A percentile compares a stretch with the other conserved stretches of the same genome.
phyloP scores from a whole-genome alignment of 2,329 filamentous ascomycete species.

The Fusarium xyrophilum region DNA sequence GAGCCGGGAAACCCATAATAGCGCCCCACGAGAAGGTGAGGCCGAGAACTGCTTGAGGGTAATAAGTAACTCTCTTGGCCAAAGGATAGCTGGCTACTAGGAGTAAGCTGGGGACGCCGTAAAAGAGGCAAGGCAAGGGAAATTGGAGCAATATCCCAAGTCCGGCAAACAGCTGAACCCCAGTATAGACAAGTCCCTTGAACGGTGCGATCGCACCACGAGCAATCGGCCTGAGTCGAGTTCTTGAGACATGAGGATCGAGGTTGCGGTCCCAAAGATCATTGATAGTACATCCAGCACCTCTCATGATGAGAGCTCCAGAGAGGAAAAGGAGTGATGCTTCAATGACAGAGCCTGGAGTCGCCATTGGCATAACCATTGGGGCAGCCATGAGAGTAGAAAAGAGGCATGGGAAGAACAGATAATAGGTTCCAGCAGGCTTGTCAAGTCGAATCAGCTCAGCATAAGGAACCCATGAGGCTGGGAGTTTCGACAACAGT shows the following conservation, averaged over 20 bases:
- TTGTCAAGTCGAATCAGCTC: conserved; percentile 84
- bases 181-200: conserved; percentile 76
- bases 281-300: conserved; percentile 87
- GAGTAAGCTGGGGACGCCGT: conserved; percentile 76
- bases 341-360: conserved; percentile 66
- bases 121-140: conserved; percentile 75
- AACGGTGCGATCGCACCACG: conserved; percentile 76
- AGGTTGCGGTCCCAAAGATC: conserved; percentile 90
- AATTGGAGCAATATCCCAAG: conserved; percentile 79
- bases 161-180: conserved; percentile 75
- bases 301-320: conserved; percentile 84
- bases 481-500: conserved; percentile 72
- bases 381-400: conserved; percentile 82
- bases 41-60: conserved; percentile 83
- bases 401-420: conserved; percentile 86
- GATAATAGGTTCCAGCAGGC: conserved; percentile 81
- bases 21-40: conserved; percentile 90
- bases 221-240: conserved; percentile 79
- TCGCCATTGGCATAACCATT: conserved; percentile 65
- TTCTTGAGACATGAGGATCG: conserved; percentile 79
- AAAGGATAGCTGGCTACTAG: conserved; percentile 80
- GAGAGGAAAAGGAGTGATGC: conserved; percentile 75
- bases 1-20: conserved; percentile 84
- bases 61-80: conserved; percentile 85
- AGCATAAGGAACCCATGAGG: conserved; percentile 77